Conservation (phyloP, 2,329 filamentous ascomycete species). For the Leptographium lundbergii region DNA sequence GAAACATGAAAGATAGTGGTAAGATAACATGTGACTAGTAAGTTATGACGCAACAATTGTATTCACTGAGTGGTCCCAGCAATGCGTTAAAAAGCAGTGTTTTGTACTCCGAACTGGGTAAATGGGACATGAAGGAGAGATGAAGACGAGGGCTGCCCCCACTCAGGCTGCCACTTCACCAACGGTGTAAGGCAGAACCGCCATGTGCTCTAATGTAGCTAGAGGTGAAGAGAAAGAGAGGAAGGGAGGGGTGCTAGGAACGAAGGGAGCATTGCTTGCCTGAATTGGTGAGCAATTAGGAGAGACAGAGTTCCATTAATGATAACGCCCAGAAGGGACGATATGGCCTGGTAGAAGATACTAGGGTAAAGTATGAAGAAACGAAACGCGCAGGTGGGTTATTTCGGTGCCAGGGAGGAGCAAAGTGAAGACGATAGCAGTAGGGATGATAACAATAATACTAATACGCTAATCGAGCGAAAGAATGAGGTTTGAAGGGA, state of each 20-base stretch:
- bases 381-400: background rate
- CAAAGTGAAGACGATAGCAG: background rate
- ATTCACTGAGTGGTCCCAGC: background rate
- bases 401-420: background rate
- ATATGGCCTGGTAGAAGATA: background rate
- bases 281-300: background rate
- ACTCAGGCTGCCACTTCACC: conserved; percentile 9
- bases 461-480: background rate
- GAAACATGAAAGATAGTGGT: background rate
- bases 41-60: background rate
- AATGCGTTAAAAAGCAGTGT: background rate
- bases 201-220: background rate
- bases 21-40: background rate
- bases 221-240: background rate
- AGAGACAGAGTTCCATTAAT: background rate
- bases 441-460: background rate
- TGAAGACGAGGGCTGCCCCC: conserved; percentile 4
- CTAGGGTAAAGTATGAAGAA: background rate
- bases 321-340: background rate
- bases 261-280: background rate
- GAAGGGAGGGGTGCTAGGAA: background rate
- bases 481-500: background rate
- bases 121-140: background rate
- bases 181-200: background rate
- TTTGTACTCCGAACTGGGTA: background rate